Evolutionary conservation across 352 stramenopile species (phyloP), one percentile per base, ranked within the genome.

Genomic region (Aphanomyces astaci): DNA sequence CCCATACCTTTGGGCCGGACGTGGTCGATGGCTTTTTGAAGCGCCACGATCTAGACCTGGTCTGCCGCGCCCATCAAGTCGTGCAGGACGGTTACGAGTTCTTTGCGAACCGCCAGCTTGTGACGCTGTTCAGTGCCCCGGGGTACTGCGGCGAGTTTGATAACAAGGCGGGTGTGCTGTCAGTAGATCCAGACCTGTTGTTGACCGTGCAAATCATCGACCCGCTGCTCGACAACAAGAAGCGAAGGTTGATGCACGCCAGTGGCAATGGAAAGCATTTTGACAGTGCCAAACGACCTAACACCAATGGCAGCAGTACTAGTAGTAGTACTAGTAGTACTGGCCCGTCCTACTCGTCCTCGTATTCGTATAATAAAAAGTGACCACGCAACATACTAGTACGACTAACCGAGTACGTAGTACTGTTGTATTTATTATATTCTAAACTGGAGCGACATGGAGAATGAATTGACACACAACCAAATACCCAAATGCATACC

Each of bases 1-100:
- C 94, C 0, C 99, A 98, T 76, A 98, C 97, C 24, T 99, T 99
- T 81, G 97, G 97, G 19, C 80, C 91, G 27, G 96, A 99, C 80
- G 90, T 99, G 33, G 96, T 99, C 4, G 78, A 90, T 56, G 81
- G 98, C 54, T 99, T 99, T 76, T 78, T 99, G 51, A 85, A 96
- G 60, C 77, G 82, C n/a, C 96, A 99, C 74, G 95, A 99, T 78
- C 78, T 99, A 27, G 96, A 99, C 70, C 86, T 99, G 7, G 87
- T 99, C 22, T 98, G 97, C 53, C 78, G 97, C 53, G 97, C 96
- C 25, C 89, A 96, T 76, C 79, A 89, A 59, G 78, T 85, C 30
- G 54, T 80, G 11, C 75, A 83, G 45, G 78, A 88, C 27, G 80
- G 80, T 10, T 88, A 84, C 64, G 78, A 86, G 59, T 87, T 86